Evolutionary conservation across 352 stramenopile genomes (phyloP), one percentile per base, ranked within the genome.

Genomic region (Phytopythium sindhum): DNA sequence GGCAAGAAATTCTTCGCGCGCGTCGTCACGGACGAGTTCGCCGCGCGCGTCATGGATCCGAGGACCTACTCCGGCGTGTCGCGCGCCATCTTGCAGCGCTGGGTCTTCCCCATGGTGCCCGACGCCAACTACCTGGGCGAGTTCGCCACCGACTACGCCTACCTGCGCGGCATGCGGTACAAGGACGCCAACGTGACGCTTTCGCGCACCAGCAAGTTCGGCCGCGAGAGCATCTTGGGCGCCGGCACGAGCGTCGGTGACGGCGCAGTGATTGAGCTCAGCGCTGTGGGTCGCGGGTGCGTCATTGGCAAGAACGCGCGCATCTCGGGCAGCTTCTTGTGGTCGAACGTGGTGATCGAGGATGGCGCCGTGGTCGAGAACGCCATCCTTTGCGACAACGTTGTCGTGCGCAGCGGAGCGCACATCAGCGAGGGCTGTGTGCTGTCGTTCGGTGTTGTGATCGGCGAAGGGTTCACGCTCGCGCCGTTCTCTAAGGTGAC

Each of bases 1-100:
- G 97, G 98, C 67, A 98, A 98, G 57, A 96, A 98, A 54, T 98
- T 99, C 59, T 98, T 97, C 60, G 93, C 85, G 10, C 90, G 98
- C 66, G 76, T 99, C 17, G 73, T 99, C 4, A 83, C 79, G 42
- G 90, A 95, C 47, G 87, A 91, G 61, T 99, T 99, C 80, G 96
- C 96, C 1, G 95, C 93, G 28, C 76, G 95, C n/a, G 86, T 98
- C 26, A 89, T 97, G 64, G 96, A 98, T 73, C 95, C 95, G 41
- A 77, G 90, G 45, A 98, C 93, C 33, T 99, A 99, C 78, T 81
- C 91, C 31, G 84, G 88, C 54, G 90, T 99, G 55, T 97, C 89
- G 21, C 80, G 89, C 55, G 96, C 98, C 57, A 90, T 99, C 57
- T 72, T 99, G 28, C 83, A 93, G 70, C 90, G 96, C 37, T 99